Evolutionary conservation across 805 yeast genomes (phyloP).

Genomic region (Candida manassasensis): DNA sequence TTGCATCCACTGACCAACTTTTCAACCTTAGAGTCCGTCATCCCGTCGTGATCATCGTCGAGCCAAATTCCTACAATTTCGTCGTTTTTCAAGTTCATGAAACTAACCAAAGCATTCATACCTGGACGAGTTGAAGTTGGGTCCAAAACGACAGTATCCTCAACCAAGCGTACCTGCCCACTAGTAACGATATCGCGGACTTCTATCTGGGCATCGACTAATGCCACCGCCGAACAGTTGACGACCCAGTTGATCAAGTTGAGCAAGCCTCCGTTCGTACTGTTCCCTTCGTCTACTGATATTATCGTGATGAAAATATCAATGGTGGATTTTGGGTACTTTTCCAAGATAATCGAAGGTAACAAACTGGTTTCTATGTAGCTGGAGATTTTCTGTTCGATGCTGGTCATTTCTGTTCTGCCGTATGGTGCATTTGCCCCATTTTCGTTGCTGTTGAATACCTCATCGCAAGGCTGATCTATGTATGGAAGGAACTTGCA

Average conservation of each 20-base stretch:
- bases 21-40: slow-evolving; percentile 17
- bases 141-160: slow-evolving; percentile 14
- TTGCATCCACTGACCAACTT: slow-evolving; percentile 41
- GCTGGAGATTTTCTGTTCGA: slow-evolving; percentile 47
- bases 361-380: slow-evolving; percentile 48
- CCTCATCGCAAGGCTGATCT: slow-evolving; percentile 33
- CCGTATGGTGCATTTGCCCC: slow-evolving; percentile 16
- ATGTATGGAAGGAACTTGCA: slow-evolving; percentile 50
- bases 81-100: slow-evolving; percentile 48
- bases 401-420: slow-evolving; percentile 29
- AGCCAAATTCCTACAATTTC: slow-evolving; percentile 60
- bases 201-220: slow-evolving; percentile 83
- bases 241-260: slow-evolving; percentile 48
- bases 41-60: slow-evolving; percentile 20
- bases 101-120: slow-evolving; percentile 43
- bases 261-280: slow-evolving; percentile 24
- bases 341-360: slow-evolving; percentile 53
- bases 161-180: slow-evolving; percentile 39
- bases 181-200: slow-evolving; percentile 70
- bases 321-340: slow-evolving; percentile 88
- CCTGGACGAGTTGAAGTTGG: slow-evolving; percentile 14
- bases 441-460: slow-evolving; percentile 18
- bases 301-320: slow-evolving; percentile 71
- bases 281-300: slow-evolving; percentile 28
- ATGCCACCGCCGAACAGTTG: slow-evolving; percentile 66